Base-by-base conservation (phyloP, 228 moss, liverwort and hornwort species). In the Sphagnum magellanicum region DNA sequence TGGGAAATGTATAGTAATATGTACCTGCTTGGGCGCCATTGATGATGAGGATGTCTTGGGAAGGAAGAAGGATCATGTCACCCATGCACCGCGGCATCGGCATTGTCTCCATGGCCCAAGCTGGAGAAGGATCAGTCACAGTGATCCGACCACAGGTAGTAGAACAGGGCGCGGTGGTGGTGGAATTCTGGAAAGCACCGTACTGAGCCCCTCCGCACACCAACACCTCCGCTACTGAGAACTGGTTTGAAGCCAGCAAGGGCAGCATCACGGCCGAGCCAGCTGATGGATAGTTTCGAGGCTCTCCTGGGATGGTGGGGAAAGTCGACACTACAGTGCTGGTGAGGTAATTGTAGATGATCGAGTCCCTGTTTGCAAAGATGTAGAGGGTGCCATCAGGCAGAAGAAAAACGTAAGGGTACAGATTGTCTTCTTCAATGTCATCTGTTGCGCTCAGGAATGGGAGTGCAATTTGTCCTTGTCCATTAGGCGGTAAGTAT, bases 181-280 rank as follows among this genome's bases (percentile, higher is more conserved):
- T 73, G 0, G 85, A 82, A 60, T 73, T 75, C 65, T 50, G 57
- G 16, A 85, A 85, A 12, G 85, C 81, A 6, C 79, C 82, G 4
- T 69, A 79, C 53, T 77, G 73, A 10, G 96, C 80, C 5, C 96
- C 96, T 4, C 96, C 96, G 51, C 96, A 96, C 4, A 96, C 50
- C 16, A 96, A 52, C 10, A 93, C 60, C 50, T 96, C 91, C 8
- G 79, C 91, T 10, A 74, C 72, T 0, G 84, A 63, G 74, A 71
- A 90, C 0, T 84, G 79, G 49, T 85, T 71, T 0, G 78, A 64
- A 0, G 92, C 84, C 71, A 84, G 70, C 67, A 96, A 64, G 1
- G 96, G 87, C 68, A 96, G 68, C 89, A 96, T 79, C 5, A 89
- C 96, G 0, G 96, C 89, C 64, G 87, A 88, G 5, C 96, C 96